These are phyloP conservation scores for Somion occarium DNA, from an alignment of 1,284 basidiomycete species.

Conservation along the genomic window DNA sequence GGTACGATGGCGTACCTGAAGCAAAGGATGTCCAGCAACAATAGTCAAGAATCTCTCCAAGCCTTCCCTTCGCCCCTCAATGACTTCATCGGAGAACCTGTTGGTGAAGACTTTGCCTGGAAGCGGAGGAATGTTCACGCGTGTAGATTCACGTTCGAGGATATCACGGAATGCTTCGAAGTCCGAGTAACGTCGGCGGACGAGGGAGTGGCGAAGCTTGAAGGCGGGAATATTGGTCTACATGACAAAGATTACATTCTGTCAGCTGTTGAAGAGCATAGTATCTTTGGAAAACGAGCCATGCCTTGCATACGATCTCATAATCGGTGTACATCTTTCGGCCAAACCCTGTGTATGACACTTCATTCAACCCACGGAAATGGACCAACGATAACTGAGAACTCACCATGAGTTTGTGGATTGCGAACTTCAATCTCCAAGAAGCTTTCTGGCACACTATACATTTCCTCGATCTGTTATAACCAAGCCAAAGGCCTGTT, in stretches of 20 bases:
- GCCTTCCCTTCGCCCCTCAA: constrained; percentile 88
- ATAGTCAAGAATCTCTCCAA: constrained; percentile 94
- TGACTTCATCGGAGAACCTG: constrained; percentile 96
- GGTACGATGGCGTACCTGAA: constrained; percentile 65
- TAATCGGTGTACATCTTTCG: constrained; percentile 99
- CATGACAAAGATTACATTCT: no score
- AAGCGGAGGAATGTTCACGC: constrained; percentile 95
- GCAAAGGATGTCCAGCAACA: constrained; percentile 93
- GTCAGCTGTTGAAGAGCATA: neutral
- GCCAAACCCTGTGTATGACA: constrained; percentile 65
- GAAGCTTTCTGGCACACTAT: constrained; percentile 95
- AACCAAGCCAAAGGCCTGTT: constrained; percentile 21
- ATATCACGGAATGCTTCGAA: constrained; percentile 99
- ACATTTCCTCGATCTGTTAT: constrained; percentile 93
- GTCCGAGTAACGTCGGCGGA: constrained; percentile 94
- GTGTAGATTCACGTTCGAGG: constrained; percentile 92
- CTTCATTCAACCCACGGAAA: neutral
- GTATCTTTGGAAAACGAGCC: constrained; percentile 18
- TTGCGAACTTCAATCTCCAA: constrained; percentile 97
- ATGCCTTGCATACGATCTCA: constrained; percentile 94
- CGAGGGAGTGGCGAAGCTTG: constrained; percentile 92
- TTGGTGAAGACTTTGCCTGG: constrained; percentile 97
- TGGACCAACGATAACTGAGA: neutral
- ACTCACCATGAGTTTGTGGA: constrained; percentile 91
- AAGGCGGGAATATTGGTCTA: constrained; percentile 99